Evolutionary conservation across 176 grass and related monocot species (phyloP).

Genomic region (Elymus sibiricus): DNA sequence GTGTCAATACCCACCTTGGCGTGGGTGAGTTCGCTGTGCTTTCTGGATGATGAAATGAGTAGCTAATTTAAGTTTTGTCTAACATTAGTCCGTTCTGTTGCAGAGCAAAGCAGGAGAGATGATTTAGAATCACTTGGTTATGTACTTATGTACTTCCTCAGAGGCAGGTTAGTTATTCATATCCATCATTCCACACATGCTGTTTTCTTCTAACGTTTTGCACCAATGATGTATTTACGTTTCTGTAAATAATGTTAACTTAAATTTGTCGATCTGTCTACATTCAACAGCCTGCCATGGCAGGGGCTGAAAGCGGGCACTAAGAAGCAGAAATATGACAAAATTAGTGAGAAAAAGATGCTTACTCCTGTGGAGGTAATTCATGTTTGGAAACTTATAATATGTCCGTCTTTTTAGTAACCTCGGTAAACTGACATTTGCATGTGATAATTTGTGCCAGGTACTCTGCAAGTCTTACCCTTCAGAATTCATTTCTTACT

Average conservation of each 20-base stretch:
- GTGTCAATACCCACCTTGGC: constrained; percentile 86
- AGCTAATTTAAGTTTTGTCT: background rate
- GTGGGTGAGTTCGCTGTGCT: constrained; percentile 51
- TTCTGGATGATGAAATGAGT: background rate
- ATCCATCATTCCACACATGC: background rate
- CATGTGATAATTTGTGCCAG: constrained; percentile 29
- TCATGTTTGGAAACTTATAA: background rate
- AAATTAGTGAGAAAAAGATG: constrained; percentile 92
- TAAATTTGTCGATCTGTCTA: background rate
- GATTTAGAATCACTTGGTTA: constrained; percentile 85
- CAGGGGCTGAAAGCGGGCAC: constrained; percentile 83
- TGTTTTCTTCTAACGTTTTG: constrained; percentile 2
- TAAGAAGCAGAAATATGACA: constrained; percentile 88
- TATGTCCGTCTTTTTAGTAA: background rate
- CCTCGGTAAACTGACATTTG: background rate
- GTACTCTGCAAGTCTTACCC: constrained; percentile 84
- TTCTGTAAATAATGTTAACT: background rate
- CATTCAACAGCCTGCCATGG: constrained; percentile 63
- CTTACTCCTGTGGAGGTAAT: constrained; percentile 75
- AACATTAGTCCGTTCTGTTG: background rate
- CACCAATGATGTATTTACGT: background rate
- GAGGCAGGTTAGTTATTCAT: constrained; percentile 59
- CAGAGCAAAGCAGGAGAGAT: constrained; percentile 88
- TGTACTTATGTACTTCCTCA: constrained; percentile 86
- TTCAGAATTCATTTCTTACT: constrained; percentile 74